A percentile compares a stretch with the other conserved stretches of the same genome.
phyloP scores from a whole-genome alignment of 805 yeast species.

The Yamadazyma endophytica region DNA sequence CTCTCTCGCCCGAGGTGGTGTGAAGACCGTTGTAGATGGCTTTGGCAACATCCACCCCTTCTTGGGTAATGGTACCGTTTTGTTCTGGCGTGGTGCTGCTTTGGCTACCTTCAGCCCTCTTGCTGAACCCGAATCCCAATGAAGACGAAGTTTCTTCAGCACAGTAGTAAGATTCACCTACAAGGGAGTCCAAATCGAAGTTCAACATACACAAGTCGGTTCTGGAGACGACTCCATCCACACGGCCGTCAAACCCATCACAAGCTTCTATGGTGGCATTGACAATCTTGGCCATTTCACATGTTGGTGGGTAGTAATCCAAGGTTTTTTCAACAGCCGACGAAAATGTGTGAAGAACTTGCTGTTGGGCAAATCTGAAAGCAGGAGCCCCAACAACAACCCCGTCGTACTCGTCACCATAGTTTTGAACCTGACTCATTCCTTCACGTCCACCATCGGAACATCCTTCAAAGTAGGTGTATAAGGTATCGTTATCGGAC shows the following conservation, averaged over 20 bases:
- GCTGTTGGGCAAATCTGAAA: constrained; percentile 5
- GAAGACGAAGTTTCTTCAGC: constrained; percentile 2
- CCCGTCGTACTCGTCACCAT: constrained; percentile 3
- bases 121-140: constrained; percentile 3
- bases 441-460: constrained; percentile 2
- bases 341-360: constrained; percentile 4
- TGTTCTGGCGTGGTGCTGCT: constrained; percentile 3
- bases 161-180: constrained; percentile 4
- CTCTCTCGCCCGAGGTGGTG: constrained; percentile 4
- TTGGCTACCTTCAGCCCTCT: constrained; percentile 1
- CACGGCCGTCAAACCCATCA: constrained; percentile 5
- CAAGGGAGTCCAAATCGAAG: constrained; percentile 4
- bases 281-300: constrained; percentile 5
- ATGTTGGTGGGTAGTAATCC: constrained; percentile 5
- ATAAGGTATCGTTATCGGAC: constrained; percentile 2
- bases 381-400: constrained; percentile 1
- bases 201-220: constrained; percentile 5
- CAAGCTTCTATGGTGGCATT: constrained; percentile 6
- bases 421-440: constrained; percentile 5
- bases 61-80: constrained; percentile 6
- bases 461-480: constrained; percentile 7
- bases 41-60: constrained; percentile 6
- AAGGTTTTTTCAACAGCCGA: constrained; percentile 5
- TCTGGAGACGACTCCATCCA: constrained; percentile 4
- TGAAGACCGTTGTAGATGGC: constrained; percentile 6